Evolutionary conservation across 345 rosid genomes (phyloP), one percentile per base, ranked within the genome.

Genomic region (Schrenkiella parvula): DNA sequence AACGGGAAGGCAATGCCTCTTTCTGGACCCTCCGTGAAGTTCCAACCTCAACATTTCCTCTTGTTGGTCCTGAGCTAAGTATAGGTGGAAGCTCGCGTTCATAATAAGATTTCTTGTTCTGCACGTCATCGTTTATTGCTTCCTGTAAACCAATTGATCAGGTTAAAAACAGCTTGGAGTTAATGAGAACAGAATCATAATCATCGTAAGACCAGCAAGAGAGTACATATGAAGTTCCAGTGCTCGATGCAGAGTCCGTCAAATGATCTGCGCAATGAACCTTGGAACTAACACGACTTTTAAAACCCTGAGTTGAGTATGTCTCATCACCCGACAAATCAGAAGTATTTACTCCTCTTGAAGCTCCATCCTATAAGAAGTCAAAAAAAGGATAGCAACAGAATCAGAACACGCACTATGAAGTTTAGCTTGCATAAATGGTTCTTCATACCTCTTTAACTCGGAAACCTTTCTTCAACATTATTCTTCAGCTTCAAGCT

Each of bases 161-260:
- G 23, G 0, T 12, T 38, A 6, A 19, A 10, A 38, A 26, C 3
- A 68, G 18, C n/a, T 39, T 41, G 48, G 32, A 22, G 17, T 53
- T 15, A 8, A 0, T 12, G 13, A 57, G 76, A 70, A 72, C 75
- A 61, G 54, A 74, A 29, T 56, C 25, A 43, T 67, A 82, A 81
- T 86, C 52, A 8, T 7, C 6, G 31, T 37, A 60, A 51, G 26
- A 28, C 7, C 2, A 31, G 1, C 19, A 14, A 55, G 58, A 39
- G 50, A 1, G 34, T 70, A 59, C 66, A 59, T 58, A 38, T 15
- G 87, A 82, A 63, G 82, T 78, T 64, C 84, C 85, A 6, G 85
- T 80, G 75, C 84, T 58, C 19, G 82, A 80, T 53, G 84, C 78
- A 0, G 89, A 85, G 78, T 86, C 87, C 21, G 84, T 71, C 17